A percentile compares a stretch with the other conserved stretches of the same genome.
These are phyloP conservation scores for Crotalaria pallida DNA, from an alignment of 306 rosid genomes.

Conservation along the genomic window DNA sequence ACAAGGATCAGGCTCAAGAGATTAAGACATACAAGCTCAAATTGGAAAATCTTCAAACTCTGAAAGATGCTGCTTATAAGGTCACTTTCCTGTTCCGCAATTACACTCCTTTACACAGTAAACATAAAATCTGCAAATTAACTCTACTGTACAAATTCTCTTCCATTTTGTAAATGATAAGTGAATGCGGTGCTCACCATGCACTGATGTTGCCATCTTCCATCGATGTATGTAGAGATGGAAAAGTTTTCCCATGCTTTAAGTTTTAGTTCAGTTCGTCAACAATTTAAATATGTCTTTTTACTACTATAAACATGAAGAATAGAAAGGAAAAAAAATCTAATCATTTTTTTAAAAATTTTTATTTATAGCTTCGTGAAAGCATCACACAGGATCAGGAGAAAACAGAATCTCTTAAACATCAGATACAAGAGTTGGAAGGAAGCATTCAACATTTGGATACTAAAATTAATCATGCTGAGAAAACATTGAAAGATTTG, in stretches of 20 bases:
- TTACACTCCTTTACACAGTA: not conserved
- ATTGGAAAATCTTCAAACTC: constrained; percentile 81
- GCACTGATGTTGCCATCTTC: not conserved
- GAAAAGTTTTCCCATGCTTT: not conserved
- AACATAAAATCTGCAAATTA: not conserved
- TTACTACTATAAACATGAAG: not conserved
- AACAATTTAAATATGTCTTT: not conserved
- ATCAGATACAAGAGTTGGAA: constrained; percentile 66
- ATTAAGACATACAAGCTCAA: constrained; percentile 82
- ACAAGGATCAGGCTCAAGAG: constrained; percentile 87
- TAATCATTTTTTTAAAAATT: constrained; percentile 26
- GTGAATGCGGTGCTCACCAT: not conserved
- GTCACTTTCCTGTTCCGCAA: constrained; percentile 28
- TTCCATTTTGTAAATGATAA: not conserved
- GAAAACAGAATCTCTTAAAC: constrained; percentile 52
- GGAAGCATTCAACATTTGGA: constrained; percentile 54
- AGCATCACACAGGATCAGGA: constrained; percentile 79
- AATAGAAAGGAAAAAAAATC: not conserved
- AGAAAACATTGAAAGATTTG: constrained; percentile 48
- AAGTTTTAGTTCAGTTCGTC: not conserved
- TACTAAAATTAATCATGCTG: constrained; percentile 47
- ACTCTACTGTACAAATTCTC: not conserved
- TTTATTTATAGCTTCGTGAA: constrained; percentile 69
- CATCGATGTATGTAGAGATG: not conserved
- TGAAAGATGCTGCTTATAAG: constrained; percentile 88